phyloP scores from a whole-genome alignment of 2,329 filamentous ascomycete species.

The Aotearoamyces nothofagi region DNA sequence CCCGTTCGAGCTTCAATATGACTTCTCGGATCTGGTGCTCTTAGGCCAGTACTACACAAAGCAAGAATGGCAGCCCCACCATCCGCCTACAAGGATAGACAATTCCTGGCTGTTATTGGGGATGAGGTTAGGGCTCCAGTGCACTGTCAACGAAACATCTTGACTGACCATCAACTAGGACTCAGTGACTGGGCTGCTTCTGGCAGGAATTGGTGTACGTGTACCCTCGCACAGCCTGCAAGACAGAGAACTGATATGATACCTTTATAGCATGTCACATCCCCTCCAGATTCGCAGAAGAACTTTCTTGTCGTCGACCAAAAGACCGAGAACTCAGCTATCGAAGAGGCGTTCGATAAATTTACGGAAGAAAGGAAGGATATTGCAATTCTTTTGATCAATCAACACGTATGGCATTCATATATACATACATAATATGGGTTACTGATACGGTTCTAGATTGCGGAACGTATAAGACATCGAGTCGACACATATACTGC shows the following conservation, averaged over 20 bases:
- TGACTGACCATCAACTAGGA: slow-evolving; percentile 42
- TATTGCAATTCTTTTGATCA: slow-evolving; percentile 92
- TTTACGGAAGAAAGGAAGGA: slow-evolving; percentile 89
- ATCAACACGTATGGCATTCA: slow-evolving; percentile 66
- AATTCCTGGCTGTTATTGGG: slow-evolving; percentile 95
- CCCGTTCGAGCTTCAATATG: too few relatives aligned
- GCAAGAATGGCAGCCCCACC: slow-evolving; percentile 40
- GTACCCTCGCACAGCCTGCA: slow-evolving; percentile 1
- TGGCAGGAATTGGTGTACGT: slow-evolving; percentile 85
- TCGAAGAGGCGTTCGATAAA: slow-evolving; percentile 78
- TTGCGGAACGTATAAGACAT: slow-evolving; percentile 86
- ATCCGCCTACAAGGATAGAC: slow-evolving; percentile 62
- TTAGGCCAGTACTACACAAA: too few relatives aligned
- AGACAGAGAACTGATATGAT: background rate
- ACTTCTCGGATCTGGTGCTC: too few relatives aligned
- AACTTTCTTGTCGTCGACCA: slow-evolving; percentile 94
- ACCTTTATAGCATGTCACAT: slow-evolving; percentile 65
- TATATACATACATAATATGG: background rate
- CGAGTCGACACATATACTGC: slow-evolving; percentile 84
- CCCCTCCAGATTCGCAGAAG: slow-evolving; percentile 78
- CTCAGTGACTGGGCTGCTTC: slow-evolving; percentile 86
- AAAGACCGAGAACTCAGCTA: slow-evolving; percentile 79
- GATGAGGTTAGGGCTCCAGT: slow-evolving; percentile 56
- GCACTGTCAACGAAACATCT: slow-evolving; percentile 11
- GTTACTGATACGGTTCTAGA: slow-evolving; percentile 31